Base-by-base conservation (phyloP, 2,329 filamentous ascomycete genomes). In the Bisporella sp. region DNA sequence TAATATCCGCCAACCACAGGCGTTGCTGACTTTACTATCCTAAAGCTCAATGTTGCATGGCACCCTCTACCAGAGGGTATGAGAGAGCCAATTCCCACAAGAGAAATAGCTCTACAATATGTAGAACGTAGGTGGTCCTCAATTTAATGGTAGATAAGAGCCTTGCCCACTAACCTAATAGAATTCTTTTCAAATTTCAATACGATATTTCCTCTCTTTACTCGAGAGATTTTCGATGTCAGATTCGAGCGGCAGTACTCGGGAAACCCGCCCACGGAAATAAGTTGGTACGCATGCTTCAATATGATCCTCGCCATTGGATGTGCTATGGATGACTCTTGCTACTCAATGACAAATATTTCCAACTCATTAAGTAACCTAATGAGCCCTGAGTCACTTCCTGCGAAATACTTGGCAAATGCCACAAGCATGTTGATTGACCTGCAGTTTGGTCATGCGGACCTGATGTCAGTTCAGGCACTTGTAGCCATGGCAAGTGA, bases 241-340 rank as follows among this genome's bases (percentile, higher is more conserved):
- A 47, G 51, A 11, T 55, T 57, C 40, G 43, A 54, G 45, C 53
- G 47, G 35, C 54, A 61, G 41, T 61, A 61, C 39, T 54, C 59
- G 39, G 31, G 45, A 31, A 56, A 54, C 30, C 55, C 52, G 39
- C 55, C 56, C 4, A 37, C 33, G 48, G 45, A 52, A 13, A 51
- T 47, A 35, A 56, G 53, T 46, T 62, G 59, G 59, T 62, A 61
- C 40, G 59, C 59, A 41, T 58, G 51, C 21, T 48, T 62, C 9
- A 62, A 62, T 47, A 47, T 50, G n/a, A 54, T 59, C 28, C 54
- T 62, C 12, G 49, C 49, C 31, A 30, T 51, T 12, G 49, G 30
- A 31, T 31, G 8, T 11, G 41, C 41, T 28, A n/a, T 35, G 6
- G 30, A 47, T 2, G 21, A 21, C 3, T 21, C 21, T 21, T 21